A percentile compares a stretch with the other conserved stretches of the same genome.
Conservation (phyloP, 805 yeast genomes). For the Tetrapisispora taiwanensis region DNA sequence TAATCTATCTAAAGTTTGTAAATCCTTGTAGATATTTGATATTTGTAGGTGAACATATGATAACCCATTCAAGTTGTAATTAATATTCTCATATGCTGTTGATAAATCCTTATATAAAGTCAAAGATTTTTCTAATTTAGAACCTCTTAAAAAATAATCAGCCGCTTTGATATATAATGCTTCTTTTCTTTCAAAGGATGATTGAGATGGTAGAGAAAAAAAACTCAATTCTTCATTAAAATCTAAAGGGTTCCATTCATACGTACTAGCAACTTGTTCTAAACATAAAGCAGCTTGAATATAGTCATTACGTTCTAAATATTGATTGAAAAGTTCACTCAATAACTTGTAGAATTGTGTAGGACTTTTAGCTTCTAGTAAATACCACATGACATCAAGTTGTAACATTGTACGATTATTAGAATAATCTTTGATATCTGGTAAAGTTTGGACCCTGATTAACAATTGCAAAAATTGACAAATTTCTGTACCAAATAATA, state of each 20-base stretch:
- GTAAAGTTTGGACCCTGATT: constrained; percentile 52
- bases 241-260: constrained; percentile 57
- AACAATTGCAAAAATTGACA: constrained; percentile 54
- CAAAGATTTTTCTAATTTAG: constrained; percentile 69
- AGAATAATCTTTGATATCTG: constrained; percentile 73
- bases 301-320: constrained; percentile 47
- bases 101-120: constrained; percentile 68
- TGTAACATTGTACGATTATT: constrained; percentile 78
- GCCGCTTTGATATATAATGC: constrained; percentile 61
- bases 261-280: constrained; percentile 67
- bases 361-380: constrained; percentile 69
- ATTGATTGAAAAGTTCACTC: constrained; percentile 59
- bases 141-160: constrained; percentile 55
- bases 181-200: constrained; percentile 74
- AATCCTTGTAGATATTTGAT: constrained; percentile 53
- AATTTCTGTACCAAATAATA: constrained; percentile 43
- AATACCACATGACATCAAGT: constrained; percentile 62
- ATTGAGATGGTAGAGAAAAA: constrained; percentile 72
- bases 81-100: constrained; percentile 58
- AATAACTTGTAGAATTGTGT: constrained; percentile 74
- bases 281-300: constrained; percentile 79
- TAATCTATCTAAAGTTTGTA: constrained; percentile 60
- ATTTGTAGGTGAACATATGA: constrained; percentile 60
- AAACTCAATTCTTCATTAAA: constrained; percentile 45
- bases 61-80: constrained; percentile 68